Evolutionary conservation across 169 alveolate genomes (phyloP), one percentile per base, ranked within the genome.

Genomic region (Plasmodium knowlesi): DNA sequence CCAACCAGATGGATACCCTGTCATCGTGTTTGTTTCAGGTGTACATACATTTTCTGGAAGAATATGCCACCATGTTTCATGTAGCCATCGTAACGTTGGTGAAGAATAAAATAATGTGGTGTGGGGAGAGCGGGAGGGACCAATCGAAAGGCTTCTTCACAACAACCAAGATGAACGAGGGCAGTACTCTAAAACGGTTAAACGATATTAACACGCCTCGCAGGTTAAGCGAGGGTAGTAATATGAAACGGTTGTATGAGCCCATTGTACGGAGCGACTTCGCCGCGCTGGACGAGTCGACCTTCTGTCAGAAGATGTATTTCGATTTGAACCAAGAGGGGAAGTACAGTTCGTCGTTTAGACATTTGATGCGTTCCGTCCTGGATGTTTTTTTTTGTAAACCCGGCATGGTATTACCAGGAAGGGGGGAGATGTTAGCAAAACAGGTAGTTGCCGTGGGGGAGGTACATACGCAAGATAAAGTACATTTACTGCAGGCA

Each of bases 21-120:
- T 39, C 82, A 32, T 78, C 80, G 41, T 39, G 83, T 32, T 83
- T 88, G 12, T 79, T 41, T 72, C 79, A 72, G 41, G 88, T 88
- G n/a, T 88, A 88, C 50, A 41, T 41, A 14, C 71, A 78, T 32
- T 88, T 88, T 19, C 73, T 78, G 30, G 72, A 88, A 61, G 89
- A 88, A 19, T 88, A 88, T 39, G 19, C 83, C 22, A 46, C 9
- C 12, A 46, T 61, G 41, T 88, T 88, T 71, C 25, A 78, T 2
- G 79, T 83, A 25, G 61, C 94, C 37, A 88, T 88, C 1, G 46
- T 79, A 1, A n/a, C 22, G 22, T 32, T 88, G 73, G 46, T 88
- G 10, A 88, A 88, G 81, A 78, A 88, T 37, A 78, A 88, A 57
- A 54, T 76, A 1, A 3, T 41, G 70, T 32, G 41, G 41, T 72